Evolutionary conservation across 139 green algal genomes (phyloP), one percentile per base, ranked within the genome.

Genomic region (Prasinococcaceae sp.): DNA sequence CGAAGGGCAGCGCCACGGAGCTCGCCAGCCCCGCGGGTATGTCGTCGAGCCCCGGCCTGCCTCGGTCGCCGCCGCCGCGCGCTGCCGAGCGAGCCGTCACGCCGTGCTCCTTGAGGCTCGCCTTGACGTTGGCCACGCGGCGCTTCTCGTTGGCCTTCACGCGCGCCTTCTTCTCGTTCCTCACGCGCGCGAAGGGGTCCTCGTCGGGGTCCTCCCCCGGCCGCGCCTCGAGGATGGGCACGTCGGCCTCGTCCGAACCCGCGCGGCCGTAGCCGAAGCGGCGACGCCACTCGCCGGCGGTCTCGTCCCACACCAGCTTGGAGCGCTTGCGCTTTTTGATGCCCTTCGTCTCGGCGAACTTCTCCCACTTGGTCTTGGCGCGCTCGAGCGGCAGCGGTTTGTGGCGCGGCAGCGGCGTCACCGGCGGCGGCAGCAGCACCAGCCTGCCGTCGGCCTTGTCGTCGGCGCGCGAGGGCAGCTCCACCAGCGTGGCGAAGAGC

Each of bases 311-410:
- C 50, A 78, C 73, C 32, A 86, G 50, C 69, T 87, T 93, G 68
- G 63, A 81, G 40, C 81, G 76, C 75, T 98, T 98, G 14, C 43
- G 60, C 45, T 82, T 86, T 53, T 82, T 83, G 42, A 98, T 98
- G 51, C 88, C 88, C 73, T 94, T 94, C 53, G 82, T 55, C 70
- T 86, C 61, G 17, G 88, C 88, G 74, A 96, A 96, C 47, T 81
- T 59, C 73, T 96, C 77, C 88, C 88, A 96, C 59, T 81, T 84
- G 6, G 88, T 96, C 19, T 80, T 70, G 2, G 75, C 66, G 43
- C 79, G 79, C 9, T 79, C 69, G 60, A 80, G 84, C 17, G 87
- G 88, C 33, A 93, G 47, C 14, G 85, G 85, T 71, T 88, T 87
- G 26, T 74, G 65, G 0, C 87, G 62, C 0, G 87, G 87, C 47